A percentile compares a stretch with the other conserved stretches of the same genome.
Evolutionary conservation across 164 flowering plant species (phyloP).

Genomic region (Paratinospora sagittata): DNA sequence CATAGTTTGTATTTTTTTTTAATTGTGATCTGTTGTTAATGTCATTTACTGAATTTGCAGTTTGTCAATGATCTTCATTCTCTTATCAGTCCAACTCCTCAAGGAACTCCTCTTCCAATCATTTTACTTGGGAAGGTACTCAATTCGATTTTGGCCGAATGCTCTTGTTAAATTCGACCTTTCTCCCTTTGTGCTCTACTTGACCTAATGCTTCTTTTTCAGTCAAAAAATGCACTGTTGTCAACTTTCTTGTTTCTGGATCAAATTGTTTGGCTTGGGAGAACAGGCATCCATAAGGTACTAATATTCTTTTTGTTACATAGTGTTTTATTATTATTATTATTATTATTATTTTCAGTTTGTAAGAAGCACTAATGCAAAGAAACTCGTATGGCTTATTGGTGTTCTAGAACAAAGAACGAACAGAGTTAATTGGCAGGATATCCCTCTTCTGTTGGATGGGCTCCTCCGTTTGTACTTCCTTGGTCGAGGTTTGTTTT

Average conservation of each 20-base stretch:
- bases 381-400: background rate
- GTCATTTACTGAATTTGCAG: slow-evolving; percentile 38
- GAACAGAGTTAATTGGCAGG: slow-evolving; percentile 74
- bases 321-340: background rate
- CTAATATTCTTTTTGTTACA: background rate
- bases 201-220: slow-evolving; percentile 20
- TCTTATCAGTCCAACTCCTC: slow-evolving; percentile 82
- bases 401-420: slow-evolving; percentile 70
- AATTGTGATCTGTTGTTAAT: background rate
- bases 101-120: slow-evolving; percentile 92
- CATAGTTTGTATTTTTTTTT: no score
- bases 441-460: slow-evolving; percentile 93
- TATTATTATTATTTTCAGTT: no score
- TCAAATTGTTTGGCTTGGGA: slow-evolving; percentile 97
- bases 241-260: slow-evolving; percentile 95
- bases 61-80: slow-evolving; percentile 93
- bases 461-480: slow-evolving; percentile 77
- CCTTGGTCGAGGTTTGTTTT: slow-evolving; percentile 73
- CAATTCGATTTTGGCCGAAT: background rate
- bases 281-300: slow-evolving; percentile 94
- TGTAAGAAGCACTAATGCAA: background rate
- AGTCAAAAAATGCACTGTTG: slow-evolving; percentile 92
- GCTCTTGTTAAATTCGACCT: background rate
- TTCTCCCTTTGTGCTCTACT: background rate
- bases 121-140: slow-evolving; percentile 85